Percentiles rank a stretch among this genome's conserved stretches.
These are phyloP conservation scores for Neurospora sp. DNA, from an alignment of 2,329 filamentous ascomycete genomes.

Conservation along the genomic window DNA sequence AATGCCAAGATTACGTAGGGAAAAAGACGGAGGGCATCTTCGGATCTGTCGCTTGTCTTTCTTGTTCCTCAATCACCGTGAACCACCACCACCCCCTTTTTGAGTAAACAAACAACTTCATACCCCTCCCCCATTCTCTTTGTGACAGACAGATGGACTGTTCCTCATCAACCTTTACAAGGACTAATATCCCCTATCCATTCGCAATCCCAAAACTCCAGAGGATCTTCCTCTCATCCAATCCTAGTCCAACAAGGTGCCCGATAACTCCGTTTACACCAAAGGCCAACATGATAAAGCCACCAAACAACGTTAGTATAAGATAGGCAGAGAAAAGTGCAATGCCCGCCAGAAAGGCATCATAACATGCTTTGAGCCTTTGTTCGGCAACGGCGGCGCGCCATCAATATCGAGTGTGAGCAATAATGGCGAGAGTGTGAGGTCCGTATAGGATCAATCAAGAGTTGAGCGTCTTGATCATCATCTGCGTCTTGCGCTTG, in stretches of 20 bases:
- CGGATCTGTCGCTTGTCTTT: background rate
- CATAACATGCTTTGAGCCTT: background rate
- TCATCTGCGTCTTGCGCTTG: slow-evolving; percentile 57
- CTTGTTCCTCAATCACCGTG: background rate
- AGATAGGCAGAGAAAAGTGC: background rate
- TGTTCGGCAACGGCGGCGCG: background rate
- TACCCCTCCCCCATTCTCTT: background rate
- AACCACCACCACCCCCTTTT: background rate
- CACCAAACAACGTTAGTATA: background rate
- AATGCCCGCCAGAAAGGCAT: background rate
- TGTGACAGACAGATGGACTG: background rate
- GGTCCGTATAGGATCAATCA: slow-evolving; percentile 19
- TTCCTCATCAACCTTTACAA: background rate
- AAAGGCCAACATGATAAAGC: background rate
- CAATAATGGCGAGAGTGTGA: background rate
- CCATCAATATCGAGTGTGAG: background rate
- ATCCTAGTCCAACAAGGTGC: slow-evolving; percentile 2
- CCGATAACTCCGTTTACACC: background rate
- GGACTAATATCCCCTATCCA: background rate
- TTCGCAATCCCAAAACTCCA: background rate
- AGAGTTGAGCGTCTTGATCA: slow-evolving; percentile 57
- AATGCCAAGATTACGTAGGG: background rate
- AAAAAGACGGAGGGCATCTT: background rate
- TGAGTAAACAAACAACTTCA: background rate
- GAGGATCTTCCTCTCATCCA: background rate